These are phyloP conservation scores for Cystobasidium sp. DNA, from an alignment of 1,284 basidiomycete genomes.

Conservation along the genomic window DNA sequence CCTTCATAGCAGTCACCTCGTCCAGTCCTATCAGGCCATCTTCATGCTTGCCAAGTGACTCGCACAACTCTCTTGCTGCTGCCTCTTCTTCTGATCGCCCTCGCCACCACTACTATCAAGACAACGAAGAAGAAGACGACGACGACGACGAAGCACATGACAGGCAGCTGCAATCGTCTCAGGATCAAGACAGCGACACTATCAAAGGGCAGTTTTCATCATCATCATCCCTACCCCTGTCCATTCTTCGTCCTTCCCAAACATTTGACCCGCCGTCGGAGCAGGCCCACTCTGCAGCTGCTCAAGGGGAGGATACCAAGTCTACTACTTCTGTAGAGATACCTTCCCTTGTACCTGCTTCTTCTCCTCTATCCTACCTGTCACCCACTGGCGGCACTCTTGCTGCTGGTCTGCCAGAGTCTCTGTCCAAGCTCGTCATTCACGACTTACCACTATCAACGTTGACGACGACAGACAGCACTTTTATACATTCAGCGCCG, in stretches of 20 bases:
- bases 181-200: too few species aligned
- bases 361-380: neutral
- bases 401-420: neutral
- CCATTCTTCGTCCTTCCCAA: neutral
- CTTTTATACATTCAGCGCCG: neutral
- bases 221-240: neutral
- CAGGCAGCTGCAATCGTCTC: too few species aligned
- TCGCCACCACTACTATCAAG: too few species aligned
- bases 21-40: conserved; percentile 1
- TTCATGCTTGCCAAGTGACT: too few species aligned
- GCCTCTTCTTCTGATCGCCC: neutral
- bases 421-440: conserved; percentile 17
- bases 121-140: too few species aligned
- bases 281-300: neutral
- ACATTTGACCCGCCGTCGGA: neutral
- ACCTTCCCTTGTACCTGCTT: neutral
- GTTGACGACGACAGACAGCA: too few species aligned
- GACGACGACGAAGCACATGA: too few species aligned
- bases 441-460: neutral
- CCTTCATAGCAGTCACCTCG: conserved; percentile 7
- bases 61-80: neutral
- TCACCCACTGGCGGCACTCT: neutral
- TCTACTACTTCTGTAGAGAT: neutral
- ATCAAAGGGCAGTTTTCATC: too few species aligned
- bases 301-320: conserved; percentile 1